These are phyloP conservation scores for Nicotiana tabacum DNA, from an alignment of 257 asterid species.

Conservation along the genomic window DNA sequence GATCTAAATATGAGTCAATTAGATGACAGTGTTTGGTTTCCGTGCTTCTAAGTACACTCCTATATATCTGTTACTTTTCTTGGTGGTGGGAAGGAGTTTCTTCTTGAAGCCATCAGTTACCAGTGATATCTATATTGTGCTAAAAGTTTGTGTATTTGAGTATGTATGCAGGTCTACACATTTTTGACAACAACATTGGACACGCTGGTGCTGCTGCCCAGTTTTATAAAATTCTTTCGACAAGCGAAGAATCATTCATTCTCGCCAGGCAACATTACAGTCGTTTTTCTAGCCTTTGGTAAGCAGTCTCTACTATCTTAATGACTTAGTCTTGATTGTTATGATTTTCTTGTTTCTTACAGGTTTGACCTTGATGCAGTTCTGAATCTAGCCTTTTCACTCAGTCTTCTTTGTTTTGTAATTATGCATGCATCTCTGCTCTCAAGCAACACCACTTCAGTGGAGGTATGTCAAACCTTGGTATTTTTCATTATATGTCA, in stretches of 20 bases:
- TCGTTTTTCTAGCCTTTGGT: slow-evolving; percentile 84
- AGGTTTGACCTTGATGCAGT: slow-evolving; percentile 84
- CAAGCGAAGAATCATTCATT: slow-evolving; percentile 41
- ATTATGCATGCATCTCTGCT: slow-evolving; percentile 65
- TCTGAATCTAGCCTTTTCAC: slow-evolving; percentile 75
- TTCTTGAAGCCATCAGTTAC: background rate
- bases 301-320: slow-evolving; percentile 21
- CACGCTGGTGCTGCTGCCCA: slow-evolving; percentile 75
- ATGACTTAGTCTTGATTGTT: slow-evolving; percentile 27
- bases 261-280: slow-evolving; percentile 69
- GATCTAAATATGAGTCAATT: background rate
- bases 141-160: background rate
- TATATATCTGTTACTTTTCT: background rate
- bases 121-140: background rate
- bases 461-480: slow-evolving; percentile 50
- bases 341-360: slow-evolving; percentile 54
- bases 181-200: slow-evolving; percentile 70
- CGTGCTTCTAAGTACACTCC: background rate
- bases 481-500: background rate
- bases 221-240: slow-evolving; percentile 55
- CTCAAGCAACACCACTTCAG: slow-evolving; percentile 77
- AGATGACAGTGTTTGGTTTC: background rate
- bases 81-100: background rate
- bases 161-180: slow-evolving; percentile 51
- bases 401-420: slow-evolving; percentile 83